Conservation (phyloP, 495 filamentous ascomycete genomes). For the Penicillium canariense region DNA sequence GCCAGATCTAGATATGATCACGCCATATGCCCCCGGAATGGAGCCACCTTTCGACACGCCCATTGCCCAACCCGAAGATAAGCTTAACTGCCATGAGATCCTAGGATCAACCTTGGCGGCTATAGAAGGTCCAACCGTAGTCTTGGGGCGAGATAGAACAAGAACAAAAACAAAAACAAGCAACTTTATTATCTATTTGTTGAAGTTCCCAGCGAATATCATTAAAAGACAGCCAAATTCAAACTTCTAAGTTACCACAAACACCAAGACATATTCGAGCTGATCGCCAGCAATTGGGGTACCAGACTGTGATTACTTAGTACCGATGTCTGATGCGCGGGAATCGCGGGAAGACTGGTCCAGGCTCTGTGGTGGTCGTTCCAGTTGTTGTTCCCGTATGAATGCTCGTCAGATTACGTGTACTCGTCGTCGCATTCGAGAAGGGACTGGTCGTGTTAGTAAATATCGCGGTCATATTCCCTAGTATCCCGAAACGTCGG, state of each 20-base stretch:
- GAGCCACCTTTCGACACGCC: not conserved
- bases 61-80: not conserved
- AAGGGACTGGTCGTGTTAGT: conserved; percentile 7
- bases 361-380: not conserved
- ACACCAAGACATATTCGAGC: not conserved
- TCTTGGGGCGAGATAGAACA: not conserved
- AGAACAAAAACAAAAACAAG: not conserved
- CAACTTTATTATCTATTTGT: conserved; percentile 3
- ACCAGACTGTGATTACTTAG: not conserved
- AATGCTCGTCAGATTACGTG: not conserved
- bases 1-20: not conserved
- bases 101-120: not conserved
- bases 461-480: conserved; percentile 7
- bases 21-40: not conserved
- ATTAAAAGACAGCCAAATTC: not conserved
- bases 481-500: conserved; percentile 5
- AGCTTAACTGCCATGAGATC: not conserved
- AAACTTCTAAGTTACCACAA: not conserved
- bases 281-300: not conserved
- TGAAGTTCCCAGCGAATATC: not conserved
- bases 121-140: too few species aligned
- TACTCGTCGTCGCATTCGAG: not conserved
- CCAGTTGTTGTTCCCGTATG: not conserved
- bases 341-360: not conserved
- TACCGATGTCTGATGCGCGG: not conserved